Evolutionary conservation across 805 yeast species (phyloP).

Genomic region (Myxozyma kluyveri): DNA sequence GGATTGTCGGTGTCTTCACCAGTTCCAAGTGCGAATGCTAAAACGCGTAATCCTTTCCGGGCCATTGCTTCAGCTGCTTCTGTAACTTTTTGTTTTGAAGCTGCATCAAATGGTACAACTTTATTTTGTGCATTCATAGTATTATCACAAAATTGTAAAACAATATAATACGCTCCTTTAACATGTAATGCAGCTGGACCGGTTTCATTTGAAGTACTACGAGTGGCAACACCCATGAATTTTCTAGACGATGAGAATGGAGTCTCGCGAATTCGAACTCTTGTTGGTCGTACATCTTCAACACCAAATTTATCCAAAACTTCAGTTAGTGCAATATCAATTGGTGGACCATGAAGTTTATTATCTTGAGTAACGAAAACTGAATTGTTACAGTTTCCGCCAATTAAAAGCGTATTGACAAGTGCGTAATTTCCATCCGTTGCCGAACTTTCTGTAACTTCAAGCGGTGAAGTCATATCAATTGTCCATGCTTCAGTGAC

Average conservation of each 20-base stretch:
- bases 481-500: conserved; percentile 68
- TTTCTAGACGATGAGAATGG: conserved; percentile 39
- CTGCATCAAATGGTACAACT: conserved; percentile 55
- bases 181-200: conserved; percentile 50
- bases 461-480: conserved; percentile 40
- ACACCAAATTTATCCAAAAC: conserved; percentile 66
- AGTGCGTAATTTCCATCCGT: conserved; percentile 53
- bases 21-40: conserved; percentile 56
- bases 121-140: conserved; percentile 62
- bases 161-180: conserved; percentile 87
- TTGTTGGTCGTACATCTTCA: conserved; percentile 63
- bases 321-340: conserved; percentile 88
- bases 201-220: conserved; percentile 50
- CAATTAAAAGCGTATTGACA: conserved; percentile 62
- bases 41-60: conserved; percentile 64
- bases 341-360: conserved; percentile 71
- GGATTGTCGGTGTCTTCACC: conserved; percentile 47
- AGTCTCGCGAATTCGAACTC: conserved; percentile 54
- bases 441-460: conserved; percentile 7
- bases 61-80: conserved; percentile 66
- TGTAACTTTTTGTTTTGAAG: conserved; percentile 47
- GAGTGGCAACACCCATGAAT: conserved; percentile 77
- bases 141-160: conserved; percentile 47
- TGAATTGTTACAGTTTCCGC: conserved; percentile 41
- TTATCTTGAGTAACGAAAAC: conserved; percentile 18